Evolutionary conservation across 2,329 filamentous ascomycete genomes (phyloP), one percentile per base, ranked within the genome.

Genomic region (Furcasterigmium sp.): DNA sequence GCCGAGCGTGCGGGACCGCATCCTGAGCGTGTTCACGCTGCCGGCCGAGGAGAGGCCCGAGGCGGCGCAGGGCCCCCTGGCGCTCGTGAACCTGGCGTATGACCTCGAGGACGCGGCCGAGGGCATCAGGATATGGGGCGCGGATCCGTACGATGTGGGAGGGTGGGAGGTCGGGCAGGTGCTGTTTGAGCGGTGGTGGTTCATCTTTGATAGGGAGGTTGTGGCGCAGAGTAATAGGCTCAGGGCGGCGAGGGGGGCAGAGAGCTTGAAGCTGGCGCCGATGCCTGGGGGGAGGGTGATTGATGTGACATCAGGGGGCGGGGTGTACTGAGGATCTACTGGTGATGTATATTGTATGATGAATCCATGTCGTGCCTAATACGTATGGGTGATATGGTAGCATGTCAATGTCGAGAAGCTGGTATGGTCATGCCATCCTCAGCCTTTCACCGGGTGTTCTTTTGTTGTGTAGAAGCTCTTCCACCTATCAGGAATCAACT

Each of bases 161-260:
- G 64, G 62, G 23, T 82, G 77, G 76, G 78, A 82, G 55, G 65
- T 81, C 11, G 76, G 77, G 2, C 75, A 80, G 56, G 53, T 68
- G n/a, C 58, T 80, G 18, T 80, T 80, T 56, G 68, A 73, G 56
- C 66, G 70, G 32, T 82, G 78, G 78, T 82, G 76, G 76, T 81
- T 78, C 58, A 57, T 77, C 28, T 74, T 82, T 53, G 77, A 82
- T 51, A 55, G 64, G 8, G 61, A 63, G 10, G 67, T 80, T 14
- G 57, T 82, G n/a, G 67, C 71, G 36, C 67, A 66, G 41, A 77
- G 75, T 52, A 80, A 82, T 56, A 59, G 64, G 40, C 67, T 69
- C 65, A 64, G 76, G 47, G 62, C 51, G 41, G 52, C 68, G 42
- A 65, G 75, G 42, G 77, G 76, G 1, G 66, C 69, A 5, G 42